These are phyloP conservation scores for Globisporangium spiculum DNA, from an alignment of 352 stramenopile genomes.

Conservation along the genomic window DNA sequence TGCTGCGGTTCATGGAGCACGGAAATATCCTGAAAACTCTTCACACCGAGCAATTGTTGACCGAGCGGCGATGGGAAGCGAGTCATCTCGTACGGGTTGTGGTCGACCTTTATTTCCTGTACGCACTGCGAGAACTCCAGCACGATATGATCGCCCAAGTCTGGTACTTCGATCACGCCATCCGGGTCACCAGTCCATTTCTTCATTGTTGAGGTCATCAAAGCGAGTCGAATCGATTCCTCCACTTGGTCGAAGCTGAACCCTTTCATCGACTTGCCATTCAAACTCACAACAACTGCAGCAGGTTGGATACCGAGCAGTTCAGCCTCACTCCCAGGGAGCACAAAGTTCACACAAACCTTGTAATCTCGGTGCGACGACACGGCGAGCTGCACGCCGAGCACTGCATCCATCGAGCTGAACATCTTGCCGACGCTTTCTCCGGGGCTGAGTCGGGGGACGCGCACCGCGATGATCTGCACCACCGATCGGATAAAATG, in stretches of 20 bases:
- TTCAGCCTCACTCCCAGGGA: slow-evolving; percentile 47
- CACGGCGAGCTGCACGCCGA: slow-evolving; percentile 58
- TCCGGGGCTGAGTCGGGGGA: slow-evolving; percentile 23
- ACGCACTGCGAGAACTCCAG: slow-evolving; percentile 66
- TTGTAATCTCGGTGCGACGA: slow-evolving; percentile 62
- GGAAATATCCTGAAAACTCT: slow-evolving; percentile 37
- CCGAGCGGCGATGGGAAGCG: slow-evolving; percentile 71
- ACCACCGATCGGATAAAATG: slow-evolving; percentile 54
- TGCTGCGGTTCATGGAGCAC: neutral
- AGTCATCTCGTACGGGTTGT: slow-evolving; percentile 65
- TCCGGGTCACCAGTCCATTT: slow-evolving; percentile 5
- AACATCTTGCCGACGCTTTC: slow-evolving; percentile 38
- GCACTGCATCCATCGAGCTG: slow-evolving; percentile 42
- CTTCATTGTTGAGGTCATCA: slow-evolving; percentile 23
- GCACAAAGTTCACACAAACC: slow-evolving; percentile 64
- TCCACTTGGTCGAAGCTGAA: slow-evolving; percentile 53
- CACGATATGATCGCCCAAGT: slow-evolving; percentile 27
- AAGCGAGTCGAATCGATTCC: slow-evolving; percentile 32
- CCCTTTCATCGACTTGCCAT: slow-evolving; percentile 48
- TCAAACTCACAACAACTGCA: slow-evolving; percentile 57
- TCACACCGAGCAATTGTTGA: slow-evolving; percentile 57
- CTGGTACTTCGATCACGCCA: slow-evolving; percentile 28
- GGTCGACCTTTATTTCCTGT: slow-evolving; percentile 65
- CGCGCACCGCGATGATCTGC: slow-evolving; percentile 43
- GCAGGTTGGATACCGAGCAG: slow-evolving; percentile 43